Conservation (phyloP, 2,329 filamentous ascomycete species). For the Fusarium oligoseptatum region DNA sequence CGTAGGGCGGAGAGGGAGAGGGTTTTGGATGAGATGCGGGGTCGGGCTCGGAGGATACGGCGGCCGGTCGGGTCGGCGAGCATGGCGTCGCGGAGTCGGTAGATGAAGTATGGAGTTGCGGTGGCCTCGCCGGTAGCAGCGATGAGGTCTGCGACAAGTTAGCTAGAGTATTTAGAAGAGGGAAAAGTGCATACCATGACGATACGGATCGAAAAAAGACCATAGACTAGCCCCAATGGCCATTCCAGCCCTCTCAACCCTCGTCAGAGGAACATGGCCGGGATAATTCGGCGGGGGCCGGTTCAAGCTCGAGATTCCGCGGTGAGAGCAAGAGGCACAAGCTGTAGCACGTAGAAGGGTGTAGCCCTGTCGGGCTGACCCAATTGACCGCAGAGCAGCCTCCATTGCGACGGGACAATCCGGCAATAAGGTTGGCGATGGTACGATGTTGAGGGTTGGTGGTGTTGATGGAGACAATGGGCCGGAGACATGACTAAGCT, state of each 20-base stretch:
- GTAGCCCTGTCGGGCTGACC: slow-evolving; percentile 21
- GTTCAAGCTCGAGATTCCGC: slow-evolving; percentile 82
- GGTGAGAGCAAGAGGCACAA: slow-evolving; percentile 37
- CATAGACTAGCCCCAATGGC: slow-evolving; percentile 73
- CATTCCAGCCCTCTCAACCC: slow-evolving; percentile 80
- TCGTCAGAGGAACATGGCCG: slow-evolving; percentile 90
- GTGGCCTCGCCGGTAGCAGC: slow-evolving; percentile 95
- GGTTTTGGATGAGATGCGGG: slow-evolving; percentile 85
- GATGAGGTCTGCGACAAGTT: slow-evolving; percentile 78
- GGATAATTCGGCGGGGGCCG: slow-evolving; percentile 90
- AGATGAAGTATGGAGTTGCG: slow-evolving; percentile 94
- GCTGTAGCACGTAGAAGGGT: slow-evolving; percentile 33
- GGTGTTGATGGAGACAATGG: slow-evolving; percentile 14
- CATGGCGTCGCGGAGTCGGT: slow-evolving; percentile 93
- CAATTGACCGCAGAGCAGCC: slow-evolving; percentile 36
- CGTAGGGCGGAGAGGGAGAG: slow-evolving; percentile 78
- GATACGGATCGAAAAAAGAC: slow-evolving; percentile 79
- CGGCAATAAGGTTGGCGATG: slow-evolving; percentile 17
- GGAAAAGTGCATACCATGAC: slow-evolving; percentile 70
- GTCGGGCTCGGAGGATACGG: slow-evolving; percentile 89
- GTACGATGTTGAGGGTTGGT: slow-evolving; percentile 23
- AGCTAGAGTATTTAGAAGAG: background rate
- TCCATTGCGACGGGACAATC: slow-evolving; percentile 41
- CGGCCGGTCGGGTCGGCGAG: slow-evolving; percentile 85
- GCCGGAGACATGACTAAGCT: slow-evolving; percentile 2